phyloP scores from a whole-genome alignment of 257 asterid species.

The Solanum habrochaites region DNA sequence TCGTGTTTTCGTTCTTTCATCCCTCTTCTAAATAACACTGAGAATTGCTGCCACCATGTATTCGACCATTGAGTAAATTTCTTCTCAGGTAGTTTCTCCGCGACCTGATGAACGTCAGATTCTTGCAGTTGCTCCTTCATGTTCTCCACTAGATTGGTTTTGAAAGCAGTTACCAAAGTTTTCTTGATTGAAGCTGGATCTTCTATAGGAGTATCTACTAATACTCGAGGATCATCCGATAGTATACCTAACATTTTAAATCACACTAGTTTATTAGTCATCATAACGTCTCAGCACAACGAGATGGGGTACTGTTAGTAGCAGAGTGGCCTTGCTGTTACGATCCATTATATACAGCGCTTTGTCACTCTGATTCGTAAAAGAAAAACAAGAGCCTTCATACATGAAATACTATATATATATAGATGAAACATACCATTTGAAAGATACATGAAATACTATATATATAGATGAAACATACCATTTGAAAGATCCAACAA shows the following conservation, averaged over 20 bases:
- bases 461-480: neutral
- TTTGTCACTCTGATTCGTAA: neutral
- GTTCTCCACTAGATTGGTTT: constrained; percentile 15
- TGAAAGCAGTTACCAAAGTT: constrained; percentile 31
- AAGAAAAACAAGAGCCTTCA: neutral
- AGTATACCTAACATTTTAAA: constrained; percentile 29
- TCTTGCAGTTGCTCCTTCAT: constrained; percentile 25
- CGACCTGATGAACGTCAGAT: neutral
- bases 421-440: constrained; percentile 33
- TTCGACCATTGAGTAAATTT: constrained; percentile 40
- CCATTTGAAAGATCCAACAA: constrained; percentile 77
- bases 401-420: neutral
- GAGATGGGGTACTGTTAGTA: neutral
- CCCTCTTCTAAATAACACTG: constrained; percentile 53
- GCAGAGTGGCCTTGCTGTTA: neutral
- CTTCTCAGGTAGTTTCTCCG: constrained; percentile 1
- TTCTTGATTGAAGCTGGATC: constrained; percentile 39
- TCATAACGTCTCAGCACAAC: neutral
- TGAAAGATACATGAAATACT: constrained; percentile 30
- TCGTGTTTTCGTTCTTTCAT: constrained; percentile 67
- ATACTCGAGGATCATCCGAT: neutral
- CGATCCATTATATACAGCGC: neutral
- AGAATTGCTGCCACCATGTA: constrained; percentile 66
- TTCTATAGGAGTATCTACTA: constrained; percentile 19
- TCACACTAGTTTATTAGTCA: neutral